Percentiles rank a stretch among this genome's conserved stretches.
phyloP scores from a whole-genome alignment of 208 protist genomes.

The Leishmania tarentolae region DNA sequence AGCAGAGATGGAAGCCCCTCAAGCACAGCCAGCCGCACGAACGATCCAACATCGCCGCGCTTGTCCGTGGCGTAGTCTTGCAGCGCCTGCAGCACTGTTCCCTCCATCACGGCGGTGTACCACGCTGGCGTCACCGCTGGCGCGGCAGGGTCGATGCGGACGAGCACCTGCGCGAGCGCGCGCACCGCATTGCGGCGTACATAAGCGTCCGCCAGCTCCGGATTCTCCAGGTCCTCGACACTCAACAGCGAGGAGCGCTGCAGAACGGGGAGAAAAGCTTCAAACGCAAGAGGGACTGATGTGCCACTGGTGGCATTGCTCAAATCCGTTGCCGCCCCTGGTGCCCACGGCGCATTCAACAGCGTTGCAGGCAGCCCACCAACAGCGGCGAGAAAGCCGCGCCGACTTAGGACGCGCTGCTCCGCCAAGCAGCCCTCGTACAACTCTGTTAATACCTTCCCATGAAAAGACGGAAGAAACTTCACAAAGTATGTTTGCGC shows the following conservation, averaged over 20 bases:
- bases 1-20: constrained; percentile 60
- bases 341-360: constrained; percentile 36
- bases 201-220: constrained; percentile 89
- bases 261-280: constrained; percentile 20
- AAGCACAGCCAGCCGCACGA: constrained; percentile 94
- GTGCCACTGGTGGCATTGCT: constrained; percentile 6
- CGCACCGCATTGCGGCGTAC: constrained; percentile 88
- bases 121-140: constrained; percentile 26
- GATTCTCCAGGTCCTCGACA: constrained; percentile 33
- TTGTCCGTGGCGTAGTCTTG: constrained; percentile 95
- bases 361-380: constrained; percentile 70
- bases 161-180: constrained; percentile 53
- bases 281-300: constrained; percentile 10
- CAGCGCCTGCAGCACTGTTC: constrained; percentile 61
- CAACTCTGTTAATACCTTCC: constrained; percentile 74
- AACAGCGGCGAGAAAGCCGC: constrained; percentile 85
- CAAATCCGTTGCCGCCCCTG: background rate
- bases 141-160: constrained; percentile 24
- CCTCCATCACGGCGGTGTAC: constrained; percentile 44
- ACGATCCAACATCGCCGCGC: constrained; percentile 97
- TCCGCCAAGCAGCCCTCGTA: constrained; percentile 36
- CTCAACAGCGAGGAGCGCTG: constrained; percentile 26
- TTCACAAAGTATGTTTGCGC: constrained; percentile 64
- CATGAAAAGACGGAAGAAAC: constrained; percentile 71
- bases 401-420: constrained; percentile 62